Evolutionary conservation across 1,284 basidiomycete species (phyloP).

Genomic region (Somion occarium): DNA sequence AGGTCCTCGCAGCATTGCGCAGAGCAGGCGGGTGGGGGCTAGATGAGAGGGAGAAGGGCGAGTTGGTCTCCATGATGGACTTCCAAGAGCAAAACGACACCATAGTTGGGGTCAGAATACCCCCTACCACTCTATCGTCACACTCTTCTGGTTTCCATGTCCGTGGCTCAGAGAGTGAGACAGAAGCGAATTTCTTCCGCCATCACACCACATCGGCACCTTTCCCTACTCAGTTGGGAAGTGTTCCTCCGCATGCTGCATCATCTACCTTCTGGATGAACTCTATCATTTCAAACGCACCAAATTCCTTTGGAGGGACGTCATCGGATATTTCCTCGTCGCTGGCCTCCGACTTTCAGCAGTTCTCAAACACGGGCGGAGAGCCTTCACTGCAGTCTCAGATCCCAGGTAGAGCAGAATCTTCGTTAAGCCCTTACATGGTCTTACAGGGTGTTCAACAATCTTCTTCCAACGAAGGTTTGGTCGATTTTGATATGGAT

Average conservation of each 20-base stretch:
- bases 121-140: neutral
- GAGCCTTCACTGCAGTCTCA: neutral
- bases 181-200: neutral
- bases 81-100: neutral
- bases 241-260: neutral
- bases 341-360: neutral
- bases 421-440: neutral
- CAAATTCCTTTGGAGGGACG: neutral
- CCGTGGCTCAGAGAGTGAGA: neutral
- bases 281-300: neutral
- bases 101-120: neutral
- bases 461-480: neutral
- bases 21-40: conserved; percentile 22
- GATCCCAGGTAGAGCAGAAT: neutral
- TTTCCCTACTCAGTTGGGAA: neutral
- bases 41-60: conserved; percentile 9
- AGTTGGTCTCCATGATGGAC: conserved; percentile 10
- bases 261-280: neutral
- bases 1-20: conserved; percentile 19
- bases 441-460: conserved; percentile 5
- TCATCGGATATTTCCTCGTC: neutral
- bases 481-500: conserved; percentile 13
- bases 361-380: neutral
- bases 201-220: neutral
- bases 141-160: too few relatives aligned